Evolutionary conservation across 192 early-diverging fungal genomes (phyloP).

Genomic region (Mortierella hygrophila): DNA sequence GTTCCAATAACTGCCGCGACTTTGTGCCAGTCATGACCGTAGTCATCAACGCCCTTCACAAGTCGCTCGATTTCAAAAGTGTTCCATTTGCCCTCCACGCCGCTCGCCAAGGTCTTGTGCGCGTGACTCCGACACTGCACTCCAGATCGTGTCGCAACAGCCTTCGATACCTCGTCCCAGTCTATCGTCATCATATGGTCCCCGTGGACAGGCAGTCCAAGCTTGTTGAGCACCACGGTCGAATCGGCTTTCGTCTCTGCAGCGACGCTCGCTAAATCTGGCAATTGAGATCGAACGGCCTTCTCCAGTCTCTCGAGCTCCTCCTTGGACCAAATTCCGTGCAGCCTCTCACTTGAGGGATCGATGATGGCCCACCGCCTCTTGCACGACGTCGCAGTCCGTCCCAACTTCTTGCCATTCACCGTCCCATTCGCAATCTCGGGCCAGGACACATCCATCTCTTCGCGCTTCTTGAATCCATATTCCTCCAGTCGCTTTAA

Average conservation of each 20-base stretch:
- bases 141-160: conserved; percentile 2
- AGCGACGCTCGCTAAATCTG: background rate
- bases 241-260: background rate
- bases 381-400: conserved; percentile 9
- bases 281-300: background rate
- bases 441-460: background rate
- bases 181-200: background rate
- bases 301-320: background rate
- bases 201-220: background rate
- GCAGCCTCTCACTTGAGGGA: background rate
- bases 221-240: background rate
- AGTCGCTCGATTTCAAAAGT: background rate
- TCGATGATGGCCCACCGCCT: conserved; percentile 10
- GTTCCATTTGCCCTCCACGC: background rate
- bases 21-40: conserved; percentile 18
- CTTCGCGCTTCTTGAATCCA: background rate
- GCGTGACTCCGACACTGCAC: conserved; percentile 22
- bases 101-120: background rate
- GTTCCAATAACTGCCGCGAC: background rate
- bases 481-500: background rate
- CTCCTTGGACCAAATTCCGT: background rate
- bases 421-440: background rate
- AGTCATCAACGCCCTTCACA: background rate
- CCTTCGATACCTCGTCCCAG: background rate
- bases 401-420: background rate